A percentile compares a stretch with the other conserved stretches of the same genome.
Conservation (phyloP, 1,284 basidiomycete species). For the Stereum hirsutum region DNA sequence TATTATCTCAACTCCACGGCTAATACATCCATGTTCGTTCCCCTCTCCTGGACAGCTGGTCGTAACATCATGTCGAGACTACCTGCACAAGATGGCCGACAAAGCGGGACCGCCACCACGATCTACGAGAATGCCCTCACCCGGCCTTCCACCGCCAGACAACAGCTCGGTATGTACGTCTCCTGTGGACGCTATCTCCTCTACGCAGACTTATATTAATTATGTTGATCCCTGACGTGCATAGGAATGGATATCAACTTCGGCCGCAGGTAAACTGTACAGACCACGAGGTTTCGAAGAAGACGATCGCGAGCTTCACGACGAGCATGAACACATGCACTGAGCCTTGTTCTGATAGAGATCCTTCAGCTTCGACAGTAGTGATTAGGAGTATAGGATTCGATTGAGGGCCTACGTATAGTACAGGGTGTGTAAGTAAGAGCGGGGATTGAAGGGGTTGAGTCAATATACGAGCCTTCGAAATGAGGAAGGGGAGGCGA, state of each 20-base stretch:
- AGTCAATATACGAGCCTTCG: not conserved
- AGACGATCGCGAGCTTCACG: not conserved
- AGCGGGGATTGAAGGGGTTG: not conserved
- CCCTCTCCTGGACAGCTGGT: conserved; percentile 38
- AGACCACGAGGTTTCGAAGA: conserved; percentile 13
- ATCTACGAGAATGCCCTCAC: conserved; percentile 8
- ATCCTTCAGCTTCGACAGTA: too few species aligned
- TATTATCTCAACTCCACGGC: not conserved
- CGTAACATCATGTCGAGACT: conserved; percentile 57
- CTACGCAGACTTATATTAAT: not conserved
- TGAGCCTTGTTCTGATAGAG: too few species aligned
- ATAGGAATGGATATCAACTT: conserved; percentile 14
- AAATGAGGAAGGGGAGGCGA: conserved; percentile 1
- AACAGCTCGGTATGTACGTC: conserved; percentile 9
- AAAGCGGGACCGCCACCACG: conserved; percentile 19
- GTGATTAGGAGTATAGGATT: too few species aligned
- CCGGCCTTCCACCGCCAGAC: conserved; percentile 4
- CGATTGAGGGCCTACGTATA: too few species aligned
- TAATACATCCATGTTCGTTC: conserved; percentile 1
- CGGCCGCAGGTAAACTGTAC: conserved; percentile 13
- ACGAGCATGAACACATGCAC: not conserved
- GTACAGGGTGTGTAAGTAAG: not conserved
- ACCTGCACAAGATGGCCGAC: conserved; percentile 48
- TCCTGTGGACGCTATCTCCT: not conserved
- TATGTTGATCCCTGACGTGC: not conserved